Percentiles rank a stretch among this genome's conserved stretches.
Conservation (phyloP, 192 early-diverging fungal genomes). For the Glomus cerebriforme region DNA sequence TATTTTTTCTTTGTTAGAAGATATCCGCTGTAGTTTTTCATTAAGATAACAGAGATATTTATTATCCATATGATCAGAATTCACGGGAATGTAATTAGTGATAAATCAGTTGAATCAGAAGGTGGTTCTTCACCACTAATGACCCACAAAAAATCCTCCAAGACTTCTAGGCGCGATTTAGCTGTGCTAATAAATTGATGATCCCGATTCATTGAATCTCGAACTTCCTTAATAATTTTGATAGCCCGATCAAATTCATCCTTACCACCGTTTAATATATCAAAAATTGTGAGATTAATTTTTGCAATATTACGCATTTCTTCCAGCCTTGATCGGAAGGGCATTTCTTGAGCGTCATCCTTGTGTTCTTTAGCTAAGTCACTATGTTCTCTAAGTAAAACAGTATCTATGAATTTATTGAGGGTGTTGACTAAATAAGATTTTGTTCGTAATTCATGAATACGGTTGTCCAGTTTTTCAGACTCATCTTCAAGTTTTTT, state of each 20-base stretch:
- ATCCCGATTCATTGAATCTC: not conserved
- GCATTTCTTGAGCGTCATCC: not conserved
- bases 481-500: not conserved
- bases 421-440: no score
- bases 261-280: not conserved
- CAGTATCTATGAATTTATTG: not conserved
- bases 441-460: not conserved
- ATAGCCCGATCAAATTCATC: not conserved
- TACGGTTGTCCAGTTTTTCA: not conserved
- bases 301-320: slow-evolving; percentile 14
- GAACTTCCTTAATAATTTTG: not conserved
- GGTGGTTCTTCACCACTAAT: not conserved
- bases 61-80: no score
- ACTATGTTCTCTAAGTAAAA: not conserved
- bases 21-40: not conserved
- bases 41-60: not conserved
- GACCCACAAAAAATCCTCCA: slow-evolving; percentile 16
- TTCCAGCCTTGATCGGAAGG: not conserved
- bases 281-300: not conserved
- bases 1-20: not conserved
- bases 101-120: not conserved
- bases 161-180: not conserved
- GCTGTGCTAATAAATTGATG: not conserved
- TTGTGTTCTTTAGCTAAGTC: not conserved
- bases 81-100: not conserved